phyloP scores from a whole-genome alignment of 257 asterid genomes.

The Capsicum rhomboideum region DNA sequence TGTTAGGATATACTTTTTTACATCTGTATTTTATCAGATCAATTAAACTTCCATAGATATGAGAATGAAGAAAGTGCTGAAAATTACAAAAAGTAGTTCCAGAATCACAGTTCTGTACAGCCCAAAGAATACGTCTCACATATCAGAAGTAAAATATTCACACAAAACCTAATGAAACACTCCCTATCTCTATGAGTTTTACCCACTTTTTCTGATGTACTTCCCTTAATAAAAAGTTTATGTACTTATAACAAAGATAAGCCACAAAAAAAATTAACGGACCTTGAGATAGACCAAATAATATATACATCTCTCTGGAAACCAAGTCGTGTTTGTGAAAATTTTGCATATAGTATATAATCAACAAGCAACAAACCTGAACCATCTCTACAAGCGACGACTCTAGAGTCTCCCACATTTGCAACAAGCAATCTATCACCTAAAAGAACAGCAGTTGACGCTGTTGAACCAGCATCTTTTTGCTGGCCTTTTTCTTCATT shows the following conservation, averaged over 20 bases:
- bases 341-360: neutral
- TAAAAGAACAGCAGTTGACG: conserved; percentile 66
- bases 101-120: neutral
- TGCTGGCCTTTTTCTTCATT: conserved; percentile 55
- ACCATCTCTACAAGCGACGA: conserved; percentile 71
- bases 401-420: conserved; percentile 82
- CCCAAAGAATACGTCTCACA: neutral
- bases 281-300: neutral
- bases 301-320: neutral
- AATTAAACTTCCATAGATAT: neutral
- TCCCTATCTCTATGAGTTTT: neutral
- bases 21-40: neutral
- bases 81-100: neutral
- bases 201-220: neutral
- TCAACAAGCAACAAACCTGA: conserved; percentile 40
- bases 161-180: neutral
- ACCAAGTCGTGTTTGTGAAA: neutral
- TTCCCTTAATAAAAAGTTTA: neutral
- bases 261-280: neutral
- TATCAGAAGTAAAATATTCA: neutral
- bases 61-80: neutral
- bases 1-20: neutral
- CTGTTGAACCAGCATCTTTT: conserved; percentile 85
- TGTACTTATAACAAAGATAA: neutral
- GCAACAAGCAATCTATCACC: conserved; percentile 61